Percentiles rank a stretch among this genome's conserved stretches.
Evolutionary conservation across 495 filamentous ascomycete genomes (phyloP).

Genomic region (Talaromyces borbonicus): DNA sequence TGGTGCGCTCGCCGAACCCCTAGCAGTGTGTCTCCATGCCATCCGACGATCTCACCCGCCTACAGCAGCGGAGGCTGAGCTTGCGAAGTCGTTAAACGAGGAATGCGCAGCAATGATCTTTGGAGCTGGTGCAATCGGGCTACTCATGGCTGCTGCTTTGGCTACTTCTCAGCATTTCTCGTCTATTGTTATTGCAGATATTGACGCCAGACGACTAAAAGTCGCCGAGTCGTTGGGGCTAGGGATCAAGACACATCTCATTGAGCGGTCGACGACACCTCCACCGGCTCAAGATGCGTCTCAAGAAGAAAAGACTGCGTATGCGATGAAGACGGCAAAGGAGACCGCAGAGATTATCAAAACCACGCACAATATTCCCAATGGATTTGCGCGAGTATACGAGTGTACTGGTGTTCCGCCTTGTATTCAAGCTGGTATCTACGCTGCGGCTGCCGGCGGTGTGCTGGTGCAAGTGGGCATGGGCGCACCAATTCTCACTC

Average conservation of each 20-base stretch:
- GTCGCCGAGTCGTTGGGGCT: slow-evolving; percentile 65
- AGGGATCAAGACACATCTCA: slow-evolving; percentile 51
- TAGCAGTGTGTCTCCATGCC: slow-evolving; percentile 73
- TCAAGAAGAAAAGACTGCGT: slow-evolving; percentile 30
- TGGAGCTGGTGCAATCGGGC: slow-evolving; percentile 71
- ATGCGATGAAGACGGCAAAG: slow-evolving; percentile 30
- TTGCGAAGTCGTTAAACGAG: slow-evolving; percentile 13
- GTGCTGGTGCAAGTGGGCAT: slow-evolving; percentile 85
- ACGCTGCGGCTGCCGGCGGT: slow-evolving; percentile 69
- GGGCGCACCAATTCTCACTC: slow-evolving; percentile 82
- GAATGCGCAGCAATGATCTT: slow-evolving; percentile 57
- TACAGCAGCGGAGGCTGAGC: slow-evolving; percentile 18
- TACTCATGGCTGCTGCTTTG: slow-evolving; percentile 53
- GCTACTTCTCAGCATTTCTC: slow-evolving; percentile 59
- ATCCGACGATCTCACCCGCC: slow-evolving; percentile 49
- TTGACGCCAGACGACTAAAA: slow-evolving; percentile 57
- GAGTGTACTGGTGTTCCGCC: slow-evolving; percentile 87
- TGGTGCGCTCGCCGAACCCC: slow-evolving; percentile 69
- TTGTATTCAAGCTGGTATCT: slow-evolving; percentile 80
- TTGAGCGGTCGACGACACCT: slow-evolving; percentile 36
- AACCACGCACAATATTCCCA: slow-evolving; percentile 35
- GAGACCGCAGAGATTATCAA: slow-evolving; percentile 32
- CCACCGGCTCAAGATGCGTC: slow-evolving; percentile 29
- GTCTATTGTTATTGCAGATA: slow-evolving; percentile 71
- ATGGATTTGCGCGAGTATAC: slow-evolving; percentile 70